Evolutionary conservation across 2,329 filamentous ascomycete species (phyloP), one percentile per base, ranked within the genome.

Genomic region (Alternaria sp.): DNA sequence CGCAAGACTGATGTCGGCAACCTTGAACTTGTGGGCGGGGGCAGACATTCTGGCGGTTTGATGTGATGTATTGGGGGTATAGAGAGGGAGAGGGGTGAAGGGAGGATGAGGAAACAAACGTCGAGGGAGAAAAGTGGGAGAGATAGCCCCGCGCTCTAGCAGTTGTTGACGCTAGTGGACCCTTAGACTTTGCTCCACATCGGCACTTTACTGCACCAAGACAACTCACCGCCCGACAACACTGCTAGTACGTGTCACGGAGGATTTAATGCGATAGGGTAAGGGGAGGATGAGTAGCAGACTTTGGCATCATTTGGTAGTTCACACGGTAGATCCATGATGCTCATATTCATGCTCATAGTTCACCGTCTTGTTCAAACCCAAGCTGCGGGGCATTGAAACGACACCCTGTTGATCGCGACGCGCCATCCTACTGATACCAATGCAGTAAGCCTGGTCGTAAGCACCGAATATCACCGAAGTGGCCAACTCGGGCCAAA

Each of bases 1-100:
- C 81, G 96, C 95, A 82, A 98, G 91, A 82, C 92, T 87, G 83
- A 98, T 92, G 89, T 98, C 96, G 81, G 95, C 94, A 86, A 99
- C 95, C 92, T 97, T 97, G 91, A 93, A 96, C 85, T 92, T 95
- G 84, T 90, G 86, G 81, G 94, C 94, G 85, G 94, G 94, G 79
- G 92, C 92, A 88, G 78, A 82, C 87, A 89, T 89, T 68, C 70
- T 86, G 80, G 71, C 70, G 77, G 76, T 30, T 57, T 26, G 60
- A 28, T 67, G 56, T 55, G 53, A 55, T 61, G 47, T 61, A 57
- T 63, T 59, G 56, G 46, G 57, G 45, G 50, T 55, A 58, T 67
- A 55, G 47, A 59, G 60, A 61, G 23, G 60, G 56, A 61, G 60
- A 57, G 55, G 56, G 58, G 58, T 54, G 67, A 64, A 61, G 61